Base-by-base conservation (phyloP, 1,139 yeast genomes). In the Hansenula sp. region DNA sequence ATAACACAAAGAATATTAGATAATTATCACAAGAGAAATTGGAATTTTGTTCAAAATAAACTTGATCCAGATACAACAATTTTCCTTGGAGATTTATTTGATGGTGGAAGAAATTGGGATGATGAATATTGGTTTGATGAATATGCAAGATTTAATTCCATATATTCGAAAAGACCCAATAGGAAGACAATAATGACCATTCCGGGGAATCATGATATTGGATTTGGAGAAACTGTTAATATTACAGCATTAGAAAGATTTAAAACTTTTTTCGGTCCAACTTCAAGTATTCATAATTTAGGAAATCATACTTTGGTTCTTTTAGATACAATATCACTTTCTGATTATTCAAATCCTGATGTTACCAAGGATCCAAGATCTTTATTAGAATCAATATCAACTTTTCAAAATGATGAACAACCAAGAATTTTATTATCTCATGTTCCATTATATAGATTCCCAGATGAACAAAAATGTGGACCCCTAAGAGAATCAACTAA, bases 151-250 rank as follows among this genome's bases (percentile, higher is more conserved):
- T 92, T 86, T 60, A 73, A 75, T 52, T 51, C 61, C 2, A 75
- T 92, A 2, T 92, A 85, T 58, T 75, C 65, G 47, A 65, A 52
- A 63, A 77, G 62, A 35, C 65, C 63, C 29, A 64, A 55, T 42
- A 69, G 77, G 39, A 60, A 69, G 25, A 76, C 78, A 4, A 65
- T 77, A 48, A 69, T 74, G 53, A 75, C 82, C 2, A 62, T 92
- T 12, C 96, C 97, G 0, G 98, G 98, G 2, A 92, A 92, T 56
- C 98, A 92, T 59, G 98, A 92, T 59, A 87, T 92, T 50, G 98
- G 98, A 1, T 90, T 84, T 60, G 95, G 95, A 28, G 75, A 79
- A 43, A 77, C 81, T 1, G 70, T 77, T 8, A 68, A 75, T 12
- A 75, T 73, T 22, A 61, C 68, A 3, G 75, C 81, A 24, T 60